Evolutionary conservation across 805 yeast species (phyloP), one percentile per base, ranked within the genome.

Genomic region (Kregervanrija pseudodelftensis): DNA sequence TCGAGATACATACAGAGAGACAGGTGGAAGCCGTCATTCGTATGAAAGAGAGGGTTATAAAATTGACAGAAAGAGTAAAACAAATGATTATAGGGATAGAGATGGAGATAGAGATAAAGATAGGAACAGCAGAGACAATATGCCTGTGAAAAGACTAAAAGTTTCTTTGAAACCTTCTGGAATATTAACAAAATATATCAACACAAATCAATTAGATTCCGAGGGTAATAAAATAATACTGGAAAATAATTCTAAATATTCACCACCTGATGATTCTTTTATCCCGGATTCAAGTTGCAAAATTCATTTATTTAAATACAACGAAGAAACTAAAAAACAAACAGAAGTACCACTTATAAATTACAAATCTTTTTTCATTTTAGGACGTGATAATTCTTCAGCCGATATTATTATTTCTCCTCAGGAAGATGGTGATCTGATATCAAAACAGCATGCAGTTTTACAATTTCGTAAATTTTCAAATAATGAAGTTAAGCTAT

Each of bases 391-490:
- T 28, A 11, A 40, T 1, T 36, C 51, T 8, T 10, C 47, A 9
- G 33, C 46, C 11, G 64, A 60, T 42, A 50, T 59, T 8, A 45
- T 45, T 1, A 34, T 60, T 8, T 17, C 33, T 10, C 33, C 33
- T 11, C 36, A 45, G 5, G 60, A 57, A 13, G 50, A 42, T 36
- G 55, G 47, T 14, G 42, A 41, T 11, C 38, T 54, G 1, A 60
- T 60, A 1, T 56, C 62, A 1, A 49, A 50, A 37, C 44, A 47
- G n/a, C 66, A 63, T 41, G 60, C 63, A 3, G 66, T 54, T 3
- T 46, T 63, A 11, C 66, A 61, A 39, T 60, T 61, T 40, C 40
- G 61, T 36, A 33, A 38, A 16, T 38, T 43, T 4, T 36, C 42
- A 13, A 41, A 40, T 2, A 30, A 30, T 5, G 13, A 43, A 14